Evolutionary conservation across 805 yeast genomes (phyloP), one percentile per base, ranked within the genome.

Genomic region (Candida ficus): DNA sequence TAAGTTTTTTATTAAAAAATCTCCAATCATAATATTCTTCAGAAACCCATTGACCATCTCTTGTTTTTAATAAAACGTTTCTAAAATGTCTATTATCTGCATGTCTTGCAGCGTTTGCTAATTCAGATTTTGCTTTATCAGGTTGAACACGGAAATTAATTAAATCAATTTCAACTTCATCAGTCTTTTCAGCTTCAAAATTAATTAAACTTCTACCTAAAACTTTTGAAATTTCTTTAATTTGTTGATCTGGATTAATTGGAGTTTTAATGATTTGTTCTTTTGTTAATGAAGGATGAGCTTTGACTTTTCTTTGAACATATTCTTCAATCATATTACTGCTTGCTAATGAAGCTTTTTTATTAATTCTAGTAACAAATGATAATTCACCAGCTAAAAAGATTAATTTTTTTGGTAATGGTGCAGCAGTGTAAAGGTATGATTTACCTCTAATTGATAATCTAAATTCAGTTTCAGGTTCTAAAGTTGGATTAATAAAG

Each of bases 11-110:
- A 47, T 68, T 70, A 67, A 79, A 81, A 49, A 78, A 80, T 44
- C 86, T 67, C 83, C 85, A 79, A 57, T 81, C 88, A 50, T 79
- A 80, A 39, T 58, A 65, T 60, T 69, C 59, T 28, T 57, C 63
- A 11, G 57, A 59, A 4, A 52, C 52, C 49, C 63, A 54, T 26
- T 46, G 44, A 1, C 53, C 57, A 42, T 64, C 42, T 66, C 69
- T 53, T 50, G 65, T 49, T 56, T 60, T 52, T 13, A 62, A 46
- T 12, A 48, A 35, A 11, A 56, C 57, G 39, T 66, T 55, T 39
- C 60, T 46, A 46, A 63, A 66, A 46, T 66, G 62, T 26, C 53
- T 52, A 16, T 58, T 54, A 29, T 53, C 51, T n/a, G 53, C 41
- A 23, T 44, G 52, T 41, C 57, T 53, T 4, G 69, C 70, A n/a